Conservation (phyloP, 805 yeast species). For the Yarrowia osloensis region DNA sequence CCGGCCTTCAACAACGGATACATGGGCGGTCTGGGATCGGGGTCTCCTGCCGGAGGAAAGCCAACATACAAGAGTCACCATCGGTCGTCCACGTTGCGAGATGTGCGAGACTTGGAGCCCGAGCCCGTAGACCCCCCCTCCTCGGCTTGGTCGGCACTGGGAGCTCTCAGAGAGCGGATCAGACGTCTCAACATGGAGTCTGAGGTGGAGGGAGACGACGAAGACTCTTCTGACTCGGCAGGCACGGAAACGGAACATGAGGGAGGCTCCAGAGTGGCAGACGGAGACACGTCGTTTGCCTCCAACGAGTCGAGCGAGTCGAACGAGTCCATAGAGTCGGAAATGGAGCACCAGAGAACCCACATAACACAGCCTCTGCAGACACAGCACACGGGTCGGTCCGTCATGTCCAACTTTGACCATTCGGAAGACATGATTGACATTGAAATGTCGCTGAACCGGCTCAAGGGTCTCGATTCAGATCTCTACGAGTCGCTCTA, state of each 20-base stretch:
- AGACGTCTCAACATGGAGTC: conserved; percentile 26
- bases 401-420: background rate
- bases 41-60: background rate
- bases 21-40: background rate
- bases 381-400: background rate
- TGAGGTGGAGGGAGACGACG: background rate
- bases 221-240: background rate
- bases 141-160: conserved; percentile 13
- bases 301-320: conserved; percentile 17
- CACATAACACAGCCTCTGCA: background rate
- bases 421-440: conserved; percentile 27
- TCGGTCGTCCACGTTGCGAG: conserved; percentile 4
- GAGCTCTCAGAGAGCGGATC: conserved; percentile 14
- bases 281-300: conserved; percentile 3
- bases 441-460: conserved; percentile 17
- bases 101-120: background rate
- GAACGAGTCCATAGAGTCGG: conserved; percentile 8
- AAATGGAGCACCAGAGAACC: conserved; percentile 12
- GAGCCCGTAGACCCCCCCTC: background rate
- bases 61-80: background rate
- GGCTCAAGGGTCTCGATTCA: background rate
- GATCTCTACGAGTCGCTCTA: conserved; percentile 15
- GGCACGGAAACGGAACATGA: conserved; percentile 11
- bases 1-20: background rate
- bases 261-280: background rate